Percentiles rank a stretch among this genome's conserved stretches.
Conservation (phyloP, 768 basidiomycete species). For the Boletus patriciae region DNA sequence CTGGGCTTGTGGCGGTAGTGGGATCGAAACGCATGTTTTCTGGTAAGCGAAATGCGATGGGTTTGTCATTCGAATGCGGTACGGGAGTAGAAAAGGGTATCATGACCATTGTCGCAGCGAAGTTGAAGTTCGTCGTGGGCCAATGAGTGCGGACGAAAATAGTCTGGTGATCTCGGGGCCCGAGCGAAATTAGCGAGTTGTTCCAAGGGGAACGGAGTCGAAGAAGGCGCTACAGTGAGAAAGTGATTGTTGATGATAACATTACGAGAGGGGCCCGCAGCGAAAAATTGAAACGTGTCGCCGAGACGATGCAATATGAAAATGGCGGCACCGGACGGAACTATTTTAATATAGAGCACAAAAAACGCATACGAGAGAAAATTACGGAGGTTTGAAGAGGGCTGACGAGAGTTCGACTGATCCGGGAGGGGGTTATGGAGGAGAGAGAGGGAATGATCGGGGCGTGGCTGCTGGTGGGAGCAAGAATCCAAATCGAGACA, state of each 20-base stretch:
- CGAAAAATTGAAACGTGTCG: background rate
- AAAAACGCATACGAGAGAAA: background rate
- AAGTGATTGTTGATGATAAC: background rate
- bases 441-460: slow-evolving; percentile 12
- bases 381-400: background rate
- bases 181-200: slow-evolving; percentile 12
- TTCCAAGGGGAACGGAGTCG: slow-evolving; percentile 7
- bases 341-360: slow-evolving; percentile 1
- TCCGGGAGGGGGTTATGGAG: background rate
- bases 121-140: slow-evolving; percentile 7
- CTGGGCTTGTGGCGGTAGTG: background rate
- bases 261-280: slow-evolving; percentile 3
- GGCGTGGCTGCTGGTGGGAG: slow-evolving; percentile 16
- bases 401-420: slow-evolving; percentile 7
- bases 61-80: background rate
- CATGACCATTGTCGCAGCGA: background rate
- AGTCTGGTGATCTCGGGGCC: slow-evolving; percentile 17
- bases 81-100: background rate
- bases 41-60: background rate
- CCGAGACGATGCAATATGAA: background rate
- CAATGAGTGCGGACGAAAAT: slow-evolving; percentile 10
- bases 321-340: slow-evolving; percentile 19
- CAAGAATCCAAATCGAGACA: slow-evolving; percentile 6
- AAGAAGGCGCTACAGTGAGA: slow-evolving; percentile 18
- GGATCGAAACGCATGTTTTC: background rate